Percentiles rank a stretch among this genome's conserved stretches.
These are phyloP conservation scores for Blastomyces emzantsi DNA, from an alignment of 2,329 filamentous ascomycete genomes.

Conservation along the genomic window DNA sequence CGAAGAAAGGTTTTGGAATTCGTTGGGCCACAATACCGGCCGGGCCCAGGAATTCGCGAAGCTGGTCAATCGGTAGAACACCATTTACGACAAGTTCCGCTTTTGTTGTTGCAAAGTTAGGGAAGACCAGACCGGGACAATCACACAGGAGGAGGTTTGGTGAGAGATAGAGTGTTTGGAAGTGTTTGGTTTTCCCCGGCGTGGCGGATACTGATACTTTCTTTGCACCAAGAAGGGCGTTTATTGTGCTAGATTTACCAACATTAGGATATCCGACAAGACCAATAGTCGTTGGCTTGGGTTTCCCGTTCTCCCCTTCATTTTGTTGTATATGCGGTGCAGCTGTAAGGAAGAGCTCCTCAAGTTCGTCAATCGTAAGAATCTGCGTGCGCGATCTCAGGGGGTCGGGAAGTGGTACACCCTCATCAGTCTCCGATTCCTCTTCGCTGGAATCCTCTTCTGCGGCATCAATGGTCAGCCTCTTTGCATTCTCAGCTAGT, in stretches of 20 bases:
- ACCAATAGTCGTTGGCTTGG: conserved; percentile 70
- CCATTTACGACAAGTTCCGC: conserved; percentile 80
- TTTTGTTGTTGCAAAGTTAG: conserved; percentile 19
- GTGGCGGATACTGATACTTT: conserved; percentile 98
- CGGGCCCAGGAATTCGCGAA: conserved; percentile 86
- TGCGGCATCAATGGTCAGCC: conserved; percentile 39
- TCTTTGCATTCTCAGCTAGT: conserved; percentile 36
- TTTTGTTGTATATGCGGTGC: conserved; percentile 44
- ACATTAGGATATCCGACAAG: conserved; percentile 98
- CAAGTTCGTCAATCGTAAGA: conserved; percentile 84
- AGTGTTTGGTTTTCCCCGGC: conserved; percentile 98
- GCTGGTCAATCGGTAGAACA: conserved; percentile 89
- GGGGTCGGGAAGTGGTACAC: conserved; percentile 23
- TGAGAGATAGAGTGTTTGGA: conserved; percentile 93
- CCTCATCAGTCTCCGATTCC: conserved; percentile 16
- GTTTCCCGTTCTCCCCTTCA: conserved; percentile 27
- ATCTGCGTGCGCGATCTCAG: conserved; percentile 57
- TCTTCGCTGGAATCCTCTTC: conserved; percentile 26
- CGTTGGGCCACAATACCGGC: conserved; percentile 71
- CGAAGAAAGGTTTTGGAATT: conserved; percentile 79
- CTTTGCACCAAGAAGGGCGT: conserved; percentile 95
- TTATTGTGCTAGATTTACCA: conserved; percentile 98
- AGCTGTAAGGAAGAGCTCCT: conserved; percentile 75
- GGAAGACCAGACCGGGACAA: conserved; percentile 93
- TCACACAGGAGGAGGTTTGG: conserved; percentile 87